Evolutionary conservation across 1,284 basidiomycete genomes (phyloP).

Genomic region (Ceratobasidium sp.): DNA sequence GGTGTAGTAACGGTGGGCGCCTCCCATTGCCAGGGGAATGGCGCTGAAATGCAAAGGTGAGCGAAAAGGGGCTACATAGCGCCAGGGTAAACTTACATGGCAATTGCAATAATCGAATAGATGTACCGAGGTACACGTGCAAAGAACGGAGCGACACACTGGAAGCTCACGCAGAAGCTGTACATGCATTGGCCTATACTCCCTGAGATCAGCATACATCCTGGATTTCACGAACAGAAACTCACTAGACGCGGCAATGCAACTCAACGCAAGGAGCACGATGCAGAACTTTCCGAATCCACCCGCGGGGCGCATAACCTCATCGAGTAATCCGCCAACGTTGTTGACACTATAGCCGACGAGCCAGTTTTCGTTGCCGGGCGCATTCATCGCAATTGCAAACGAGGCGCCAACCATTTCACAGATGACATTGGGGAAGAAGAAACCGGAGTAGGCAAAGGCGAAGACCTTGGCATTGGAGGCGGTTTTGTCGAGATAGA

Average conservation of each 20-base stretch:
- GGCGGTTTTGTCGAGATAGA: conserved; percentile 47
- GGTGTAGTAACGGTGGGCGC: conserved; percentile 73
- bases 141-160: conserved; percentile 76
- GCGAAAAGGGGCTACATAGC: background rate
- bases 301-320: conserved; percentile 58
- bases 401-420: conserved; percentile 58
- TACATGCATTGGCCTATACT: conserved; percentile 69
- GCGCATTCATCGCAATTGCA: conserved; percentile 51
- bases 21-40: conserved; percentile 77
- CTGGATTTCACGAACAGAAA: background rate
- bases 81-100: conserved; percentile 60
- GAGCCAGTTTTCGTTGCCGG: conserved; percentile 58
- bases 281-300: conserved; percentile 79
- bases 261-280: conserved; percentile 71
- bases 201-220: background rate
- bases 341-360: conserved; percentile 55
- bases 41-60: conserved; percentile 57
- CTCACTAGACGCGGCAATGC: conserved; percentile 72
- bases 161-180: conserved; percentile 82
- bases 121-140: conserved; percentile 83
- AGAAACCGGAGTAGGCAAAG: conserved; percentile 59
- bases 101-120: conserved; percentile 84
- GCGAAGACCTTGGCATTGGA: conserved; percentile 56
- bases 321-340: conserved; percentile 58
- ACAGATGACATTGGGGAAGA: conserved; percentile 55